These are phyloP conservation scores for Xylaria nigripes DNA, from an alignment of 495 filamentous ascomycete species.

Conservation along the genomic window DNA sequence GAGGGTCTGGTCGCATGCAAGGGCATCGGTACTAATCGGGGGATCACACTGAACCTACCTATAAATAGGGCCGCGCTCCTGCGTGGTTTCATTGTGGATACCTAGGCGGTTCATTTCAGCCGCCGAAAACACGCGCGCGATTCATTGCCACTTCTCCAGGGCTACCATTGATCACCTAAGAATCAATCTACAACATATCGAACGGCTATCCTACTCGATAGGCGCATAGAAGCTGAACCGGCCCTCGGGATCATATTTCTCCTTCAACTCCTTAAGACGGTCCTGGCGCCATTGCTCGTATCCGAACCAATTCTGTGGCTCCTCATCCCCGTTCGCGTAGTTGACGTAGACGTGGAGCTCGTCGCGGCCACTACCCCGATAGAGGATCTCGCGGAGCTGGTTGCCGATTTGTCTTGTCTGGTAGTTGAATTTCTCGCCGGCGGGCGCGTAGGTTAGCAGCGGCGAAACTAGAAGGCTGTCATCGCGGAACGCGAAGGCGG, in stretches of 20 bases:
- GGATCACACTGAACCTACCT: no score
- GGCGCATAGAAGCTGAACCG: conserved; percentile 35
- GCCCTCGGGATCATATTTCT: conserved; percentile 20
- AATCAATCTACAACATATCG: no score
- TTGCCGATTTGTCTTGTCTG: conserved; percentile 28
- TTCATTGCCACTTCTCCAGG: no score
- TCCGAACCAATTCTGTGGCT: conserved; percentile 17
- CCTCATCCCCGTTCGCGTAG: conserved; percentile 33
- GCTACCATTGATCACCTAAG: no score
- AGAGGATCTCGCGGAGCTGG: conserved; percentile 37
- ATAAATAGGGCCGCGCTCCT: no score
- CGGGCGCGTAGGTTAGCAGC: conserved; percentile 33
- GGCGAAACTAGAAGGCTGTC: conserved; percentile 39
- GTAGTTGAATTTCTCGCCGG: conserved; percentile 24
- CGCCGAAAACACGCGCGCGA: no score
- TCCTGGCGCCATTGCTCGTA: conserved; percentile 29
- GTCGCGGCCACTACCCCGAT: conserved; percentile 22
- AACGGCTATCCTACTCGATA: conserved; percentile 18
- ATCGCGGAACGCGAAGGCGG: conserved; percentile 29
- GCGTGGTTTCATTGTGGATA: no score
- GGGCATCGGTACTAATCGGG: no score
- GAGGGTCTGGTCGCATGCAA: no score
- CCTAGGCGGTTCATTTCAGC: no score
- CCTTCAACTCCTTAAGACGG: conserved; percentile 20
- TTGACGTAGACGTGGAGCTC: conserved; percentile 26